Base-by-base conservation (phyloP, 257 asterid species). In the Lycium ferocissimum region DNA sequence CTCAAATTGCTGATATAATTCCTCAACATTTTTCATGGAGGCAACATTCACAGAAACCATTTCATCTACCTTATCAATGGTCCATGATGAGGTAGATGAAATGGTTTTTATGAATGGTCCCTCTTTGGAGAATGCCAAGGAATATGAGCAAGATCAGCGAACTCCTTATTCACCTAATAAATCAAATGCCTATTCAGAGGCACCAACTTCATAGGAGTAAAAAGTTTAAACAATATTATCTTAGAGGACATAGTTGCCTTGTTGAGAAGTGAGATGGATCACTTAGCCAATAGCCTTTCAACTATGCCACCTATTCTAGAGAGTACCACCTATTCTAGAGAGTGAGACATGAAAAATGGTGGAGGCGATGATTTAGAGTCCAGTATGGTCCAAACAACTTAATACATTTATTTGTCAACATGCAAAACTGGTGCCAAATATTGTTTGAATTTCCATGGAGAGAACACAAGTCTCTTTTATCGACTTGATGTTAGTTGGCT, bases 381-480 rank as follows among this genome's bases (percentile, higher is more conserved):
- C 20, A 18, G 56, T 18, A 43, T 71, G 53, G 54, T 71, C 56
- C 79, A 10, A 43, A 43, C 18, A 71, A 18, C 35, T 5, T 40
- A 26, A 4, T 40, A 71, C 7, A 71, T 71, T 66, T 71, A 40
- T 71, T 71, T 71, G 5, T 9, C 35, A 40, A 40, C 17, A 40
- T 18, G 17, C 35, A 71, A 33, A 9, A 40, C 56, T 43, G 40
- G 79, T 71, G 56, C 47, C 20, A 18, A 43, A 71, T 56, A 18
- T 15, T 70, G 13, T 37, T 45, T 71, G 57, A 8, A 45, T 18
- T 1, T 71, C 56, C 15, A 71, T 71, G 37, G 79, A 40, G 33
- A 71, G 56, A 40, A 71, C 79, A 10, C 56, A 69, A 37, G 26
- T 40, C 35, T 71, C 79, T 71, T 71, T 43, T 71, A 43, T 71